Base-by-base conservation (phyloP, 1,284 basidiomycete species). In the Laetiporus sulphureus region DNA sequence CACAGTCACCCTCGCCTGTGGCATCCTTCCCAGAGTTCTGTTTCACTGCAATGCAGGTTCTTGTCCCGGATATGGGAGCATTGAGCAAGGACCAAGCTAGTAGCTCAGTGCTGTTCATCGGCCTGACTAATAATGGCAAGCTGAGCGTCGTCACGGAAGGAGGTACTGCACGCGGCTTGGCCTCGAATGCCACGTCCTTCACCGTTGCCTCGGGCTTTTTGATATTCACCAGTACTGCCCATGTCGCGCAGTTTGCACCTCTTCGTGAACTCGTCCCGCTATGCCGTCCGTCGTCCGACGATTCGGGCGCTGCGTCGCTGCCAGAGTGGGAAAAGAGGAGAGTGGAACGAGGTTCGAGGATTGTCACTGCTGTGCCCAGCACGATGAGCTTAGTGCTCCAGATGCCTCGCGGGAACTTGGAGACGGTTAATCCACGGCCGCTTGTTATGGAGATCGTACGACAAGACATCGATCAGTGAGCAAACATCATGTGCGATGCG, bases 381-480 rank as follows among this genome's bases (percentile, higher is more conserved):
- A 69, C 79, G 6, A 98, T 96, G 90, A 83, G 75, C 50, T 64
- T 97, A 13, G 87, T 99, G 1, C 66, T 99, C 11, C 96, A 99
- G 67, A 99, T 99, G 93, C 96, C 95, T 0, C 70, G 96, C 51
- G 96, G 96, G 0, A 99, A 99, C 62, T 61, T 99, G 41, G 96
- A 99, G 68, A 97, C 92, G 0, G 84, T 99, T 42, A 91, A 86
- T 54, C 96, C 96, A 1, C 72, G 96, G 24, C 88, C 95, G 1
- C 67, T 99, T 47, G 93, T 98, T 3, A 79, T 97, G 64, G 77
- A 84, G 39, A 82, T 89, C 3, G 83, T 95, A 1, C 72, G 75
- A 40, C 68, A 77, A 37, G 86, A 92, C 56, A 69, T 94, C 10
- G 71, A 83, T 36, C 65, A 60, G 91, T 93, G 55, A 50, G 84